Base-by-base conservation (phyloP, 371 early-diverging fungal species). In the Batkoa obscura region DNA sequence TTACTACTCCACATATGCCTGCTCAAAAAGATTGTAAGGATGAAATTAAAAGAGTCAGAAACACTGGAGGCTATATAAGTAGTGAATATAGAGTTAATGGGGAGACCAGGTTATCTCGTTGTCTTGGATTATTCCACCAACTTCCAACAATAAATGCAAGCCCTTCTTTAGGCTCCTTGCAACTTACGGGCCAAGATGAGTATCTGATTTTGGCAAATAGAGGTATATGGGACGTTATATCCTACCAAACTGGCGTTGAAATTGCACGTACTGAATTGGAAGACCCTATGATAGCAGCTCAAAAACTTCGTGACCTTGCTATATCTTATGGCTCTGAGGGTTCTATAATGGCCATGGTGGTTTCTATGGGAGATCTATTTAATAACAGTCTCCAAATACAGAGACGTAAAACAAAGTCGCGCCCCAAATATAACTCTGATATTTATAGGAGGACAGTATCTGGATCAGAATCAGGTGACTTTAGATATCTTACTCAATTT, bases 141-240 rank as follows among this genome's bases (percentile, higher is more conserved):
- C 74, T 86, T 2, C 90, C 90, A 1, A 72, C 78, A 15, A 81
- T 91, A 15, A 91, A 86, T 58, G 78, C 89, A 10, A 86, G 87
- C 46, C 92, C 94, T 1, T 82, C 69, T 41, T 80, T 90, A 38
- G 75, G 74, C 10, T 72, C 71, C 4, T 72, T 85, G 8, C 72
- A 80, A 17, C 64, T 93, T 56, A 74, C 78, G 0, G 84, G 81
- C 60, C 79, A 80, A 50, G 94, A 92, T 58, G 94, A 94, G 64
- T 88, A 91, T 65, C 66, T 92, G 2, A 88, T 92, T 49, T 73
- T 94, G 72, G 90, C 88, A 2, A 84, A 81, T 36, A 72, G 71
- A 2, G 84, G 84, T 0, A 69, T 94, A 33, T 92, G 92, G 90
- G 79, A 86, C 42, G 73, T 76, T 13, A 79, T 91, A 63, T 75